phyloP scores from a whole-genome alignment of 75 land plant genomes.

The Sequoia sempervirens region DNA sequence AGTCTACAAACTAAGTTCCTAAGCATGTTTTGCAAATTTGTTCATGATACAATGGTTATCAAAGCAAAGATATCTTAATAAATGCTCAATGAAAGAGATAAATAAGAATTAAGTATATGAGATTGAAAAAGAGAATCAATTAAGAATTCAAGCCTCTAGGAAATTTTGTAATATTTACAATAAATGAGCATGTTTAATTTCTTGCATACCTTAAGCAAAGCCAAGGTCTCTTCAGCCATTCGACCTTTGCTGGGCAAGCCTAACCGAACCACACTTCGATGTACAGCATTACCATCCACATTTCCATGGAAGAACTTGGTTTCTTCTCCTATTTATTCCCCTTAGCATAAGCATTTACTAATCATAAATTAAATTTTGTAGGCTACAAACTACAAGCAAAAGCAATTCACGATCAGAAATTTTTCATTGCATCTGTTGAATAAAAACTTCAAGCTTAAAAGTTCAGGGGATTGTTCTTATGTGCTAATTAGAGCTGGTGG shows the following conservation, averaged over 20 bases:
- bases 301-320: background rate
- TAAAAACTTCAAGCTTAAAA: background rate
- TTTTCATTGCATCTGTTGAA: background rate
- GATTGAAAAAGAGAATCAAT: background rate
- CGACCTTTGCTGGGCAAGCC: constrained; percentile 97
- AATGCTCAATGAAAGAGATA: background rate
- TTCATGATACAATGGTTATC: background rate
- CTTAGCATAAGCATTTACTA: background rate
- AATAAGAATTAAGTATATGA: background rate
- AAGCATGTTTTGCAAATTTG: background rate
- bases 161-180: background rate
- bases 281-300: background rate
- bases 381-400: background rate
- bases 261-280: constrained; percentile 63
- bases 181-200: background rate
- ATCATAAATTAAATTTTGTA: background rate
- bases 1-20: background rate
- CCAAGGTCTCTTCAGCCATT: constrained; percentile 80
- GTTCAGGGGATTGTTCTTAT: background rate
- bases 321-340: background rate
- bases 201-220: constrained; percentile 67
- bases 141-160: background rate
- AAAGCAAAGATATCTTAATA: background rate
- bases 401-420: background rate
- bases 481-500: background rate